These are phyloP conservation scores for Microthyrium microscopicum DNA, from an alignment of 2,329 filamentous ascomycete species.

Conservation along the genomic window DNA sequence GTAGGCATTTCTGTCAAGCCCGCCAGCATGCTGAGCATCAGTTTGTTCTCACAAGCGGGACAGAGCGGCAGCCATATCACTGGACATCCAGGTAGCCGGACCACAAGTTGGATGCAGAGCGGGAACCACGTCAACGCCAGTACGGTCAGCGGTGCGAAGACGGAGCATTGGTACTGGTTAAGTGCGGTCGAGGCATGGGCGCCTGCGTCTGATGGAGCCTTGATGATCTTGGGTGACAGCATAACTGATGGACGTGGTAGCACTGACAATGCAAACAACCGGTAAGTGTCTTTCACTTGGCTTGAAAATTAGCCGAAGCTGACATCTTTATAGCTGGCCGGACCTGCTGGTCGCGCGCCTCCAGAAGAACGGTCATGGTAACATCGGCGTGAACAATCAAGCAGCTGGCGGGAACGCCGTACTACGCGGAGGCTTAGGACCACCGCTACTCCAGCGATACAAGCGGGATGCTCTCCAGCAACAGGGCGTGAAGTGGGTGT, in stretches of 20 bases:
- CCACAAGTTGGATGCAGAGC: constrained; percentile 40
- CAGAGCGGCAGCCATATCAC: constrained; percentile 43
- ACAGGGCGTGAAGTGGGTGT: constrained; percentile 39
- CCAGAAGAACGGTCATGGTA: neutral
- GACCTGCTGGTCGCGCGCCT: too few relatives aligned
- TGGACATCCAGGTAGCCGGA: constrained; percentile 47
- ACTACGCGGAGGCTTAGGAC: constrained; percentile 44
- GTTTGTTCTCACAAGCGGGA: constrained; percentile 39
- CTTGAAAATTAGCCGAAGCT: too few relatives aligned
- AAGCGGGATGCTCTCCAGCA: constrained; percentile 47
- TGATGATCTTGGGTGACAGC: constrained; percentile 45
- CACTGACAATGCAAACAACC: constrained; percentile 41
- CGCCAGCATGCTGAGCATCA: constrained; percentile 38
- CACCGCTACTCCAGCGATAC: constrained; percentile 41
- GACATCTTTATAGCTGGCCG: too few relatives aligned
- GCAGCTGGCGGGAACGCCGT: constrained; percentile 54
- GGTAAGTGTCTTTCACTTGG: constrained; percentile 12
- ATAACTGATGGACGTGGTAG: constrained; percentile 49
- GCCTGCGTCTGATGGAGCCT: constrained; percentile 24
- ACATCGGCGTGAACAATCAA: constrained; percentile 43
- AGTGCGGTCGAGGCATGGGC: constrained; percentile 40
- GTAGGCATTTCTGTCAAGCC: constrained; percentile 36
- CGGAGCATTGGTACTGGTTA: constrained; percentile 47
- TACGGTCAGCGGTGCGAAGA: constrained; percentile 8
- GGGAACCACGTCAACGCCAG: constrained; percentile 39